Base-by-base conservation (phyloP, 2,329 filamentous ascomycete species). In the Cytospora paraplurivora region DNA sequence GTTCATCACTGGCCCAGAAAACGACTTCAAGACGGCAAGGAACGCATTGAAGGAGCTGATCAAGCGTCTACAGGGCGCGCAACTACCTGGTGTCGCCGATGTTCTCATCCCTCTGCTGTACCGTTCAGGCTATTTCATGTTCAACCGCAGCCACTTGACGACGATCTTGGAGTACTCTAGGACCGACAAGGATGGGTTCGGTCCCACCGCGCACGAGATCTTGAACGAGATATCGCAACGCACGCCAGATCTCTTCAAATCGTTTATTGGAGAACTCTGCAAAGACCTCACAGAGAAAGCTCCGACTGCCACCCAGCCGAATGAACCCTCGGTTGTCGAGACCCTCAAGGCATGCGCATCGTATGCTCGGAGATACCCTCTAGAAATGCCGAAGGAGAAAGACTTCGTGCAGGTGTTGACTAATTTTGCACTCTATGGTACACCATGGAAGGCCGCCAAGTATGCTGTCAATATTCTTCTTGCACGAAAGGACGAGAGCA, bases 341-440 rank as follows among this genome's bases (percentile, higher is more conserved):
- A 94, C 94, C 1, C 81, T 99, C 64, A 97, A 96, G 74, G 94
- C 96, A 3, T 97, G 95, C 73, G 91, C 94, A 11, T 92, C 91
- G 1, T 99, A 97, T 74, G 91, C 93, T 1, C 89, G 89, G 71
- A 93, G 89, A 70, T 94, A 96, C 69, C 88, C 94, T 0, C 83
- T 88, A 12, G 93, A 98, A 65, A 85, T 99, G 59, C 91, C 91
- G 1, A 85, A 87, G 64, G 91, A 96, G 66, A 87, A 89, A 62
- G 91, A 90, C 68, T 94, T 98, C 70, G 82, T 87, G 37, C 88
- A 95, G 71, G 89, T 92, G 1, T 83, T 99, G 74, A 87, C 89
- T 66, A 89, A 86, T 69, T 98, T 95, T 74, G 91, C 93, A 1
- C 82, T 94, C 21, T 90, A 91, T 71, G 94, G 94, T 27, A 85